Conservation (phyloP, 192 early-diverging fungal genomes). For the Podila verticillata region DNA sequence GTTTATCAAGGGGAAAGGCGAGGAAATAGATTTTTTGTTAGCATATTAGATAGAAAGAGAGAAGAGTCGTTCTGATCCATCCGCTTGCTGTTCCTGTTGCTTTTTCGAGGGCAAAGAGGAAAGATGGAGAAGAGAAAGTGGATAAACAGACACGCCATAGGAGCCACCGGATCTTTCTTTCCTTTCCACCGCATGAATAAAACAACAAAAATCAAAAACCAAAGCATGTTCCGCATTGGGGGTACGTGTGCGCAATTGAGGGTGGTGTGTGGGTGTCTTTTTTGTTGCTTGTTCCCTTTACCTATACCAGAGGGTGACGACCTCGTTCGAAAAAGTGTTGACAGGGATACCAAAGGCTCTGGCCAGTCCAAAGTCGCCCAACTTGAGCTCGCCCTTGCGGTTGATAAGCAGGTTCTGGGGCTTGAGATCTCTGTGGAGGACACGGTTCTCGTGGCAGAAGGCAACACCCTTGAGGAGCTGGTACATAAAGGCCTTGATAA, state of each 20-base stretch:
- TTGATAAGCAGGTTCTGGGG: slow-evolving; percentile 90
- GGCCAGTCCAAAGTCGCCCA: slow-evolving; percentile 88
- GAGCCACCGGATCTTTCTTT: too few species aligned
- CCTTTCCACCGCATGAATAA: too few species aligned
- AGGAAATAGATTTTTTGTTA: neutral
- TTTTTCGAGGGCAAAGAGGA: neutral
- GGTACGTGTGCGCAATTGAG: neutral
- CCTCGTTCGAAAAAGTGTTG: slow-evolving; percentile 97
- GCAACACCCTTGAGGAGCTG: slow-evolving; percentile 84
- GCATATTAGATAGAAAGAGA: neutral
- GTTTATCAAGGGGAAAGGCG: neutral
- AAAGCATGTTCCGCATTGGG: too few species aligned
- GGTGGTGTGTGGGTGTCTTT: too few species aligned
- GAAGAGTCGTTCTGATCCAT: neutral
- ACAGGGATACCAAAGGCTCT: slow-evolving; percentile 87
- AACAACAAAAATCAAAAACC: too few species aligned
- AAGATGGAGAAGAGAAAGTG: too few species aligned
- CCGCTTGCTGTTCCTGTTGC: neutral
- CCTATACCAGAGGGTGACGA: slow-evolving; percentile 98
- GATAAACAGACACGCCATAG: too few species aligned
- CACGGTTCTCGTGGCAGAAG: slow-evolving; percentile 87
- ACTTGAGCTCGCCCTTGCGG: slow-evolving; percentile 79
- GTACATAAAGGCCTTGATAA: slow-evolving; percentile 86
- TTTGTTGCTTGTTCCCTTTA: neutral
- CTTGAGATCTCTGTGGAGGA: slow-evolving; percentile 87